Conservation (phyloP, 225 moss, liverwort and hornwort genomes). For the Sphagnum tenellum region DNA sequence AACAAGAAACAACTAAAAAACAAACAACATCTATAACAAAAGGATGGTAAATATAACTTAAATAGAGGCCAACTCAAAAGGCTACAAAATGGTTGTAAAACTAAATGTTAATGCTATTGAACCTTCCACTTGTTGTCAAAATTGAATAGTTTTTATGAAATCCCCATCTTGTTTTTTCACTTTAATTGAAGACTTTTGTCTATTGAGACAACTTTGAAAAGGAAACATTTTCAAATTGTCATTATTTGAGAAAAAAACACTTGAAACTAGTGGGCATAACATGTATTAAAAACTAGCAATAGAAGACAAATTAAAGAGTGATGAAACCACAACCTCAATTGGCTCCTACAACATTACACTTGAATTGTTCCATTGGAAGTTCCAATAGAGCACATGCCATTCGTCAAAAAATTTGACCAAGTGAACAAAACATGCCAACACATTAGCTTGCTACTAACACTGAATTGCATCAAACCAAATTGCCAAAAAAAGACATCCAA, state of each 20-base stretch:
- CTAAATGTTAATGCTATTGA: constrained; percentile 96
- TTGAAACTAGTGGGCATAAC: no score
- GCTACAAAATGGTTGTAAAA: constrained; percentile 81
- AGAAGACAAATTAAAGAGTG: constrained; percentile 59
- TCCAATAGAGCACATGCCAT: constrained; percentile 58
- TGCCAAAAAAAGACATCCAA: background rate
- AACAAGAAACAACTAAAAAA: background rate
- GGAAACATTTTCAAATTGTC: no score
- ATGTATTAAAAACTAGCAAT: background rate
- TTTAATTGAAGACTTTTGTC: no score
- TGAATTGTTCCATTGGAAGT: constrained; percentile 91
- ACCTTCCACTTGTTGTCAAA: constrained; percentile 94
- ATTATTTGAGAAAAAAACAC: no score
- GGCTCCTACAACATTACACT: constrained; percentile 66
- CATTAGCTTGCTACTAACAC: constrained; percentile 65
- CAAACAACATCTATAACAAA: background rate
- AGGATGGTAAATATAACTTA: constrained; percentile 23
- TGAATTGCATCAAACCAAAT: background rate
- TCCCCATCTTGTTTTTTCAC: background rate
- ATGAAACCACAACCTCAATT: constrained; percentile 86
- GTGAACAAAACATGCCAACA: constrained; percentile 93
- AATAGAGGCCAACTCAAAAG: constrained; percentile 91
- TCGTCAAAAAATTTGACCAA: constrained; percentile 88
- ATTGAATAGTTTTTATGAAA: constrained; percentile 81
- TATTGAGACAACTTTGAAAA: no score